Evolutionary conservation across 176 grass and related monocot genomes (phyloP).

Genomic region (Pharus latifolius): DNA sequence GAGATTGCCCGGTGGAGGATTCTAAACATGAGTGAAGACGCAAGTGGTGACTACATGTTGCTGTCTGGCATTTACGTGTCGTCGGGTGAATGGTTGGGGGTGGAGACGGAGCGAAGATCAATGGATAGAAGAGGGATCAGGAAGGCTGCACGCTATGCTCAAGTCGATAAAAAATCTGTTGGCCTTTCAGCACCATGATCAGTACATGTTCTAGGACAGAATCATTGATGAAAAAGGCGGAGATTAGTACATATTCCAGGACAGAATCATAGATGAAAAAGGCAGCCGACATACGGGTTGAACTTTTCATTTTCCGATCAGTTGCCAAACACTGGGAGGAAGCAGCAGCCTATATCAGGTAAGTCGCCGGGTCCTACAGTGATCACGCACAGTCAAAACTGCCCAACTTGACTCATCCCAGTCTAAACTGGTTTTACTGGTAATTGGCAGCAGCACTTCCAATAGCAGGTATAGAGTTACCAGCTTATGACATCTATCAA

Average conservation of each 20-base stretch:
- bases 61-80: constrained; percentile 40
- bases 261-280: background rate
- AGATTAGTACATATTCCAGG: background rate
- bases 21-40: constrained; percentile 18
- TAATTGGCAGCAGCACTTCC: too few species aligned
- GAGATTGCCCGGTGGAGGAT: constrained; percentile 23
- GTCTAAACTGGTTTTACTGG: background rate
- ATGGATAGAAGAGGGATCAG: constrained; percentile 37
- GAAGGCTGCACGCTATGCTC: constrained; percentile 37
- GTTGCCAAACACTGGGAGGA: background rate
- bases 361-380: background rate
- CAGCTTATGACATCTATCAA: background rate
- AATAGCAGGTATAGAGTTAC: background rate
- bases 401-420: too few species aligned
- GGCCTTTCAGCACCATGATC: background rate
- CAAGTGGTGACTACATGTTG: constrained; percentile 38
- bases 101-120: constrained; percentile 26
- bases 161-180: background rate
- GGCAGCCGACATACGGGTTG: background rate
- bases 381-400: background rate
- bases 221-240: constrained; percentile 1
- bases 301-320: background rate
- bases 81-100: constrained; percentile 22
- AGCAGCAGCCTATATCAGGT: background rate
- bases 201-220: background rate